Evolutionary conservation across 306 rosid species (phyloP).

Genomic region (Lathyrus aphaca): DNA sequence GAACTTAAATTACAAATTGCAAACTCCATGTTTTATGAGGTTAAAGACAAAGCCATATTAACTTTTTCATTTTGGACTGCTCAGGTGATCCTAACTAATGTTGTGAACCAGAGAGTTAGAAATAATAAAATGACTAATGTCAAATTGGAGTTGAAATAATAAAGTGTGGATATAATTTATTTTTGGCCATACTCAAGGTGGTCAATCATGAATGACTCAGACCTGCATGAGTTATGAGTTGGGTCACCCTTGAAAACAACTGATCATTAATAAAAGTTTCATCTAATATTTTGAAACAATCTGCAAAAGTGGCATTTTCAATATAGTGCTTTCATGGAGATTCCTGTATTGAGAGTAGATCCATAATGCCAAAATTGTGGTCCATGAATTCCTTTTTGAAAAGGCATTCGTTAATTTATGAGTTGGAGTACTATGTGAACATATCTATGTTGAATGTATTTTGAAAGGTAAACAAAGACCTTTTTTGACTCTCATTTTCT

Average conservation of each 20-base stretch:
- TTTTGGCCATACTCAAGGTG: neutral
- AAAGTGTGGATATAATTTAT: neutral
- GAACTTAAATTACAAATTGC: too few species aligned
- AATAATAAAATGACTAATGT: neutral
- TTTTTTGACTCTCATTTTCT: neutral
- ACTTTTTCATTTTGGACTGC: too few species aligned
- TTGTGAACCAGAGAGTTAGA: neutral
- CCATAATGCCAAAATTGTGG: constrained; percentile 72
- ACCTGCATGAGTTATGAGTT: constrained; percentile 5
- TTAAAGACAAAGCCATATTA: too few species aligned
- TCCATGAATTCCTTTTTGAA: constrained; percentile 67
- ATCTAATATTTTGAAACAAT: constrained; percentile 28
- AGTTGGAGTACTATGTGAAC: constrained; percentile 44
- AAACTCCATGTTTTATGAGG: too few species aligned
- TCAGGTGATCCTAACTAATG: neutral
- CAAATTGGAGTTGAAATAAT: neutral
- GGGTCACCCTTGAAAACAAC: neutral
- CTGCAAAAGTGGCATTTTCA: constrained; percentile 58
- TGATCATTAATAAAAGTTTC: constrained; percentile 27
- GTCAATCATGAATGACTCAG: neutral
- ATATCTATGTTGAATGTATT: constrained; percentile 50
- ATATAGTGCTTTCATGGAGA: constrained; percentile 59
- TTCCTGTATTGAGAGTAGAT: constrained; percentile 54
- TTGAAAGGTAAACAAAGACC: constrained; percentile 39
- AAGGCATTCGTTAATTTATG: constrained; percentile 50